Conservation (phyloP, 2,329 filamentous ascomycete genomes). For the Sclerotinia glacialis region DNA sequence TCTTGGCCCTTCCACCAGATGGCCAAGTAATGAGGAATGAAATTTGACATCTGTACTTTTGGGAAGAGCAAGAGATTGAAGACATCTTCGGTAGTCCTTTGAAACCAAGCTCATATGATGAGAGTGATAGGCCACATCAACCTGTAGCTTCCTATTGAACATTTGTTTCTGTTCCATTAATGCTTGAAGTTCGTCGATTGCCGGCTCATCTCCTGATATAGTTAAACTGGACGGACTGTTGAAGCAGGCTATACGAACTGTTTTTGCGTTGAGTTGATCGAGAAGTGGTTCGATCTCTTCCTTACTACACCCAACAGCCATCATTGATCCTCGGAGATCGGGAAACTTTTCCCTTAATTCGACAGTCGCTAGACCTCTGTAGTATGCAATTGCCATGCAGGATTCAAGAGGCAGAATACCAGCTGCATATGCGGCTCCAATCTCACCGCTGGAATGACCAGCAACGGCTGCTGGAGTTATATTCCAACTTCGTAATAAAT, state of each 20-base stretch:
- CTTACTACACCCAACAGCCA: slow-evolving; percentile 44
- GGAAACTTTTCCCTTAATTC: slow-evolving; percentile 40
- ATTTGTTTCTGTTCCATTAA: slow-evolving; percentile 29
- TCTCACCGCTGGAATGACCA: slow-evolving; percentile 38
- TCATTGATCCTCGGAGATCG: slow-evolving; percentile 45
- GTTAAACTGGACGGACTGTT: slow-evolving; percentile 33
- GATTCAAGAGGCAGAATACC: slow-evolving; percentile 29
- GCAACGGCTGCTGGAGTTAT: slow-evolving; percentile 37
- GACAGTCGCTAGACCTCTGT: slow-evolving; percentile 34
- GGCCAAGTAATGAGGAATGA: slow-evolving; percentile 46
- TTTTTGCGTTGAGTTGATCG: slow-evolving; percentile 15
- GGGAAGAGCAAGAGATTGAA: slow-evolving; percentile 15
- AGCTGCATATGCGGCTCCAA: slow-evolving; percentile 36
- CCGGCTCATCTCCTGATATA: slow-evolving; percentile 28
- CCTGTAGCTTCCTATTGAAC: slow-evolving; percentile 29
- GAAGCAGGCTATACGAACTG: slow-evolving; percentile 36
- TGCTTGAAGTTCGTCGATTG: slow-evolving; percentile 26
- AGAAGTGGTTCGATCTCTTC: slow-evolving; percentile 29
- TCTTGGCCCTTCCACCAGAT: slow-evolving; percentile 22
- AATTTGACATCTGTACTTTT: slow-evolving; percentile 35
- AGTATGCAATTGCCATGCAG: slow-evolving; percentile 35
- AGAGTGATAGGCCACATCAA: slow-evolving; percentile 22
- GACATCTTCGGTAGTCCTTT: slow-evolving; percentile 17
- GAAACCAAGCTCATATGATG: slow-evolving; percentile 21
- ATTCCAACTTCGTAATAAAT: slow-evolving; percentile 42